Conservation (phyloP, 208 protist genomes). For the Porcisia hertigi region DNA sequence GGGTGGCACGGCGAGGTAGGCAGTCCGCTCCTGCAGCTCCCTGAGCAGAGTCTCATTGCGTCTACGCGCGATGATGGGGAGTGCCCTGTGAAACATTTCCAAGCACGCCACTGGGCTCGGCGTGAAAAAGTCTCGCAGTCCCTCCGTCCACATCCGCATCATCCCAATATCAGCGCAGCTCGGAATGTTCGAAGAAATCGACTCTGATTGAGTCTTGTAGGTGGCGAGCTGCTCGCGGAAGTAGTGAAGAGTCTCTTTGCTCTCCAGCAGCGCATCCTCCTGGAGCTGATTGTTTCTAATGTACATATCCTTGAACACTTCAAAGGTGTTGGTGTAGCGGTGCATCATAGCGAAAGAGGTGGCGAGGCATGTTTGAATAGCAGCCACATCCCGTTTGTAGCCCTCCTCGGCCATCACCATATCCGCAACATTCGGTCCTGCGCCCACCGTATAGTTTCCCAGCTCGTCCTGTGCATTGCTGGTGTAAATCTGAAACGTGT, state of each 20-base stretch:
- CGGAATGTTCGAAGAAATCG: slow-evolving; percentile 87
- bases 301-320: slow-evolving; percentile 89
- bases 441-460: slow-evolving; percentile 48
- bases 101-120: slow-evolving; percentile 91
- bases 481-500: slow-evolving; percentile 92
- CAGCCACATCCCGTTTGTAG: slow-evolving; percentile 79
- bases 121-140: slow-evolving; percentile 88
- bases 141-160: slow-evolving; percentile 80
- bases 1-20: slow-evolving; percentile 77
- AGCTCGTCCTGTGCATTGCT: slow-evolving; percentile 72
- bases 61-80: slow-evolving; percentile 89
- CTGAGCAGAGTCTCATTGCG: slow-evolving; percentile 89
- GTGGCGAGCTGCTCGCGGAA: slow-evolving; percentile 84
- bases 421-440: slow-evolving; percentile 87
- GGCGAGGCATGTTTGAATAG: slow-evolving; percentile 72
- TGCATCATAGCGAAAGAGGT: slow-evolving; percentile 79
- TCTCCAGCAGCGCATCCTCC: slow-evolving; percentile 50
- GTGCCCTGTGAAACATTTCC: slow-evolving; percentile 83
- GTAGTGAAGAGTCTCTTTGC: slow-evolving; percentile 78
- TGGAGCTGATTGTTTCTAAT: slow-evolving; percentile 82
- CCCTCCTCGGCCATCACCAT: slow-evolving; percentile 90
- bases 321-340: slow-evolving; percentile 80
- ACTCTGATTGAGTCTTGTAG: slow-evolving; percentile 89
- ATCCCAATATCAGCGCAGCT: slow-evolving; percentile 88
- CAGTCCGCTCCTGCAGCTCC: slow-evolving; percentile 84